Conservation (phyloP, 305 asterid genomes). For the Lippia alba region DNA sequence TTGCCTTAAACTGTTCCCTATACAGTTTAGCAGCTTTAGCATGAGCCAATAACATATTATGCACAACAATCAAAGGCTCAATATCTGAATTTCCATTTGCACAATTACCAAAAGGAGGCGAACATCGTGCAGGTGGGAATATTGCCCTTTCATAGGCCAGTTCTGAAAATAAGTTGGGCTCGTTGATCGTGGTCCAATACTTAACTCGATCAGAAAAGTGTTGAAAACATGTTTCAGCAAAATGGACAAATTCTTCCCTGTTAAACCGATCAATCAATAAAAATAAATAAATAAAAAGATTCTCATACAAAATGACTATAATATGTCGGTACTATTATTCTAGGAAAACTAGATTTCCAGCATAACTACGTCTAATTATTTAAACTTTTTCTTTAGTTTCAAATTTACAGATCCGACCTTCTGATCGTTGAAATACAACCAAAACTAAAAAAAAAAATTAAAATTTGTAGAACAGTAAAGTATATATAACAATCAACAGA, state of each 20-base stretch:
- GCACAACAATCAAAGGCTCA: constrained; percentile 71
- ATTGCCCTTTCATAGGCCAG: constrained; percentile 54
- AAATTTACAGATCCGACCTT: too few relatives aligned
- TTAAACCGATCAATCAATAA: constrained; percentile 4
- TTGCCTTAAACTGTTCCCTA: constrained; percentile 64
- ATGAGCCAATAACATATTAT: constrained; percentile 79
- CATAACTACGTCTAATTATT: too few relatives aligned
- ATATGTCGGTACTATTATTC: too few relatives aligned
- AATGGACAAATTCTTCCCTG: constrained; percentile 78
- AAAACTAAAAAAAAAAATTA: too few relatives aligned
- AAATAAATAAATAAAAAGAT: too few relatives aligned
- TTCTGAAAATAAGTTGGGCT: constrained; percentile 64
- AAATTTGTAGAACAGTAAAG: too few relatives aligned
- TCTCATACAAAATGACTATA: too few relatives aligned
- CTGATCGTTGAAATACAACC: too few relatives aligned
- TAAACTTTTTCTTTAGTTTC: too few relatives aligned
- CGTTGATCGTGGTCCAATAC: constrained; percentile 82
- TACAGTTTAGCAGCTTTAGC: constrained; percentile 72
- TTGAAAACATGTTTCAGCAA: constrained; percentile 72
- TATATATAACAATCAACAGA: too few relatives aligned
- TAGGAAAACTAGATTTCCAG: too few relatives aligned
- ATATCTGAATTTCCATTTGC: constrained; percentile 72
- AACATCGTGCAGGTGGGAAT: constrained; percentile 75
- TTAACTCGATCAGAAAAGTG: constrained; percentile 77
- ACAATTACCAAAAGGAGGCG: constrained; percentile 81